These are phyloP conservation scores for Wickerhamiella spandovensis DNA, from an alignment of 805 yeast genomes.

Conservation along the genomic window DNA sequence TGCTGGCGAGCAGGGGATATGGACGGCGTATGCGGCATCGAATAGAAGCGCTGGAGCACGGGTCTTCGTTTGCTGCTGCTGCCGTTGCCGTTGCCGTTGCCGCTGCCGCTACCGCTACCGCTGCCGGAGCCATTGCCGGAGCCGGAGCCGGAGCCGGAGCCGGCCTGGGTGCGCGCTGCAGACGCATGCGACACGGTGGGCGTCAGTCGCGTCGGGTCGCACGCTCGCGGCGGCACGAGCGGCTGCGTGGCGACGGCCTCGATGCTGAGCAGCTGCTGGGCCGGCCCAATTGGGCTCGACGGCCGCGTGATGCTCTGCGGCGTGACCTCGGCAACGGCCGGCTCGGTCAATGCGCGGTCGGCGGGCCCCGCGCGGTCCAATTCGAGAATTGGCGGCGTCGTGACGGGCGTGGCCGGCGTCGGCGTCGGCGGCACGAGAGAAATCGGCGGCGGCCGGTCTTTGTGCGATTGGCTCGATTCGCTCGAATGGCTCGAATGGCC, in stretches of 20 bases:
- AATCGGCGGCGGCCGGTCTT: background rate
- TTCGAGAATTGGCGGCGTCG: background rate
- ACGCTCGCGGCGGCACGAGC: background rate
- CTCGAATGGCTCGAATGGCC: too few relatives aligned
- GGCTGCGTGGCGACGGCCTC: background rate
- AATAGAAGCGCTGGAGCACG: conserved; percentile 22
- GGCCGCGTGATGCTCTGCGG: background rate
- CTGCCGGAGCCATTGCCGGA: too few relatives aligned
- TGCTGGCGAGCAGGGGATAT: conserved; percentile 26
- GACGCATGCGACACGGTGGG: background rate
- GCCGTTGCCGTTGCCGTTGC: too few relatives aligned
- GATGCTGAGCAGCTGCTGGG: background rate
- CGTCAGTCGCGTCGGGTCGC: too few relatives aligned
- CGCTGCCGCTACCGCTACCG: too few relatives aligned
- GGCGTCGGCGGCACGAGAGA: background rate
- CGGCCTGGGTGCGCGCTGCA: background rate
- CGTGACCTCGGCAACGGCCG: background rate
- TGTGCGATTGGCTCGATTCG: too few relatives aligned
- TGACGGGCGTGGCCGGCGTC: background rate
- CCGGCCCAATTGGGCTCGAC: background rate
- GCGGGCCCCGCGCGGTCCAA: too few relatives aligned
- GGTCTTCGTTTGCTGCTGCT: conserved; percentile 22
- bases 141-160: conserved; percentile 3
- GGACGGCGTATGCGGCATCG: conserved; percentile 21
- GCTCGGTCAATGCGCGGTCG: too few relatives aligned